Conservation (phyloP, 2,329 filamentous ascomycete genomes). For the Clarireedia homoeocarpa region DNA sequence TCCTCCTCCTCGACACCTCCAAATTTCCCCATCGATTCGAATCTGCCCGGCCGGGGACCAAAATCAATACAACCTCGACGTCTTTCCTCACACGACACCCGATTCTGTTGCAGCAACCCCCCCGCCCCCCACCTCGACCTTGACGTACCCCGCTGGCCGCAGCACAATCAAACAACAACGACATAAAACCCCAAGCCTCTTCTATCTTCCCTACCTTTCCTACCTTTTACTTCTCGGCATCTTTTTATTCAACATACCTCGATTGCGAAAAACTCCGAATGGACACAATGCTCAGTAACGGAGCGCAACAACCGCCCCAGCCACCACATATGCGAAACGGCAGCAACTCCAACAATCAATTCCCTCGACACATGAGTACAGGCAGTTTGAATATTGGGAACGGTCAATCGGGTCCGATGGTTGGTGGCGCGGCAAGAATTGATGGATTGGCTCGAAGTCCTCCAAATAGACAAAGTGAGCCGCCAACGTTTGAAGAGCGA, state of each 20-base stretch:
- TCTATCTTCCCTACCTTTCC: not conserved
- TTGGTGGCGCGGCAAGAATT: not conserved
- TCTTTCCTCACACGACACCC: not conserved
- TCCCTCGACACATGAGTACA: conserved; percentile 10
- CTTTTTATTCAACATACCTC: not conserved
- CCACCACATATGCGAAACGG: conserved; percentile 8
- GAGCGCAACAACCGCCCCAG: conserved; percentile 6
- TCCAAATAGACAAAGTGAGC: conserved; percentile 11
- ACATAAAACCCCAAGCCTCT: not conserved
- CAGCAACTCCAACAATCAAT: conserved; percentile 7
- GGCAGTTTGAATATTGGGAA: conserved; percentile 8
- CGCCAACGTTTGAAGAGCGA: not conserved
- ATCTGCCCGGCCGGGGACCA: too few species aligned
- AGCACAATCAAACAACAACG: not conserved
- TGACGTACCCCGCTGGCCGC: not conserved
- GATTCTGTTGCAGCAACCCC: not conserved
- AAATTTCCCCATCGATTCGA: too few species aligned
- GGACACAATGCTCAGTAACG: conserved; percentile 9
- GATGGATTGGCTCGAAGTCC: conserved; percentile 10
- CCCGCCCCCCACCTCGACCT: not conserved
- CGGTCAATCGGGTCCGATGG: not conserved
- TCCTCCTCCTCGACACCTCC: not conserved
- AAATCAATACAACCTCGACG: too few species aligned
- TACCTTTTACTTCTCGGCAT: not conserved
- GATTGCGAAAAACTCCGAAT: not conserved